These are phyloP conservation scores for Tolypocladium pustulatum DNA, from an alignment of 2,329 filamentous ascomycete genomes.

Conservation along the genomic window DNA sequence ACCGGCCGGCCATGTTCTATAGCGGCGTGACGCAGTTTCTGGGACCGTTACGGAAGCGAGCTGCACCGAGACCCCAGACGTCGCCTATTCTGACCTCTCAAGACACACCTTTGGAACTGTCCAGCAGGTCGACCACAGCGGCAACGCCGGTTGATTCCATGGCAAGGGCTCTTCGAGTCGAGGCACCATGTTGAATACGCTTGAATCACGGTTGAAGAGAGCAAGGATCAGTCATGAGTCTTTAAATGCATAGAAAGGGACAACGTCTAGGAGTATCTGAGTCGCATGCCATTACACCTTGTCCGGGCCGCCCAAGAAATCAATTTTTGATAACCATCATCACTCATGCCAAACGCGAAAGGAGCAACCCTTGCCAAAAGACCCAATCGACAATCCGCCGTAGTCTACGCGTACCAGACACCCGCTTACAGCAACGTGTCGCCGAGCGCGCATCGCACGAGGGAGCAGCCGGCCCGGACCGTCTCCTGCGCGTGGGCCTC, in stretches of 20 bases:
- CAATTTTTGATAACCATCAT: background rate
- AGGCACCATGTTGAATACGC: background rate
- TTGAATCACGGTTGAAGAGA: background rate
- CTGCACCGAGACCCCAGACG: background rate
- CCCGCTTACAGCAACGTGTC: conserved; percentile 65
- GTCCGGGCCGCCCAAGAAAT: background rate
- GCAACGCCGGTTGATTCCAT: background rate
- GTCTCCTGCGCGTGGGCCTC: conserved; percentile 70
- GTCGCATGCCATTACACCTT: background rate
- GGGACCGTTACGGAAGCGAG: background rate
- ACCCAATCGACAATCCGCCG: background rate
- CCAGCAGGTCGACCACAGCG: background rate
- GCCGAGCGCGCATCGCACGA: conserved; percentile 84
- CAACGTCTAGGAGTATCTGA: background rate
- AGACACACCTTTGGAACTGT: background rate
- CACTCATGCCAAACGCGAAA: background rate
- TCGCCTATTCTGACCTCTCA: background rate
- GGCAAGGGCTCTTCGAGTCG: background rate
- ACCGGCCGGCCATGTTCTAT: background rate
- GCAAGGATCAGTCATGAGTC: background rate
- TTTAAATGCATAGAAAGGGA: background rate
- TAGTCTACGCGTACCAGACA: background rate
- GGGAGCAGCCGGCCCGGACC: conserved; percentile 77
- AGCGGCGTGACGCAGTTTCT: background rate
- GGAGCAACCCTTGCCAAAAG: background rate